Base-by-base conservation (phyloP, 371 early-diverging fungal genomes). In the Funneliformis caledonium region DNA sequence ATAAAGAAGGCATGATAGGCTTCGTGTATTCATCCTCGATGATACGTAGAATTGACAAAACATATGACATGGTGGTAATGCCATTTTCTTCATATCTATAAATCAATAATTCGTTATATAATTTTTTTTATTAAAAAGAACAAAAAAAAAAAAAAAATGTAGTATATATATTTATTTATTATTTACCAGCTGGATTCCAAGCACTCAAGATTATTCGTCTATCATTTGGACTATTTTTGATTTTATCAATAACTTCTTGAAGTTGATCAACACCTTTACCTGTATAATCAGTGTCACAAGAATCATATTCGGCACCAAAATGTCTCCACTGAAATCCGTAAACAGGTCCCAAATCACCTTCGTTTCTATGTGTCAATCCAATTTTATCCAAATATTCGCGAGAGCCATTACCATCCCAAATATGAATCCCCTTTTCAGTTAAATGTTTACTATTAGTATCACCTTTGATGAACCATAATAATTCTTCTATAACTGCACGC, bases 251-350 rank as follows among this genome's bases (percentile, higher is more conserved):
- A n/a, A 99, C 96, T 70, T 94, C 90, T 19, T 87, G 87, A 5
- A 99, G 87, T 84, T 99, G 99, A 83, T 99, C 99, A 9, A 97
- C 91, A 9, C 99, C 99, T 84, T 96, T 87, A 4, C 96, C 97
- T 0, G 93, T 89, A 82, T 99, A 99, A 82, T 97, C 96, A 1
- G 92, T 91, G 81, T 97, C 93, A 52, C 94, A 94, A 70, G 93
- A 94, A 42, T 86, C 83, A 84, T 99, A 99, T 78, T 93, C 86
- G 0, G 99, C 99, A 0, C 99, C 99, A 90, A 99, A 99, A 85
- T 99, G 99, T 60, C 99, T 89, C 99, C 99, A 99, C 85, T 99
- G 99, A 86, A 97, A 99, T 9, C 99, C 99, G 83, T 99, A 99
- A 45, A 99, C 96, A 1, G 99, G 99, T 0, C 99, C 99, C 33